A percentile compares a stretch with the other conserved stretches of the same genome.
These are phyloP conservation scores for Cruciata laevipes DNA, from an alignment of 257 asterid genomes.

Conservation along the genomic window DNA sequence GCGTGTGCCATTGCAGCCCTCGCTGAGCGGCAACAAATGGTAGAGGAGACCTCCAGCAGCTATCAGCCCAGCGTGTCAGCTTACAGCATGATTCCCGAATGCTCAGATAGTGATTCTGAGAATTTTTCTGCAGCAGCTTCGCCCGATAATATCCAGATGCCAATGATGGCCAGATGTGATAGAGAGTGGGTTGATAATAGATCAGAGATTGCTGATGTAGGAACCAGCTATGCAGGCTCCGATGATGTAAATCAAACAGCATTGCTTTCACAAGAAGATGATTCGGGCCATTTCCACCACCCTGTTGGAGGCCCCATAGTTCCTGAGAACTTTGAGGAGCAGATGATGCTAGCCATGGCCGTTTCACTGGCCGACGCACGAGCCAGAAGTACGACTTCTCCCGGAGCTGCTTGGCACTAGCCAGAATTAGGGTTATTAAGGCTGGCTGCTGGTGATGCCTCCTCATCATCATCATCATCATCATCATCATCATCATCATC, in stretches of 20 bases:
- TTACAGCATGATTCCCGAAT: slow-evolving; percentile 28
- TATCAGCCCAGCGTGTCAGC: slow-evolving; percentile 29
- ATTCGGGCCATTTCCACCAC: slow-evolving; percentile 30
- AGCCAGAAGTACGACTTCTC: slow-evolving; percentile 39
- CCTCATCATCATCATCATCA: background rate
- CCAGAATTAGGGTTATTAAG: background rate
- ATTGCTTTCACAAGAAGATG: slow-evolving; percentile 34
- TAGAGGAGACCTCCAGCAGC: slow-evolving; percentile 51
- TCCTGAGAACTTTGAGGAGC: slow-evolving; percentile 95
- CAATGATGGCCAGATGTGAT: slow-evolving; percentile 23
- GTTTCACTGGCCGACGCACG: slow-evolving; percentile 92
- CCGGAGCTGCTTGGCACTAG: slow-evolving; percentile 68
- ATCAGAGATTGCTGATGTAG: slow-evolving; percentile 47
- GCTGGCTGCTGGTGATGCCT: background rate
- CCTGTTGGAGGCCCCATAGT: slow-evolving; percentile 37
- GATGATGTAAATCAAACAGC: slow-evolving; percentile 32
- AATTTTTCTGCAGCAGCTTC: slow-evolving; percentile 35
- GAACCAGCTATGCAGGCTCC: slow-evolving; percentile 59
- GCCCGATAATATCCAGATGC: slow-evolving; percentile 40
- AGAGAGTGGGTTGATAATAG: slow-evolving; percentile 33
- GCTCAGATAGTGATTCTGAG: slow-evolving; percentile 40
- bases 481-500: background rate
- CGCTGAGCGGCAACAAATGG: slow-evolving; percentile 74
- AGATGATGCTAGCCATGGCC: slow-evolving; percentile 74
- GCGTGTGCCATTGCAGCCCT: slow-evolving; percentile 92